Evolutionary conservation across 2,329 filamentous ascomycete species (phyloP).

Genomic region (Calonectria crousiana): DNA sequence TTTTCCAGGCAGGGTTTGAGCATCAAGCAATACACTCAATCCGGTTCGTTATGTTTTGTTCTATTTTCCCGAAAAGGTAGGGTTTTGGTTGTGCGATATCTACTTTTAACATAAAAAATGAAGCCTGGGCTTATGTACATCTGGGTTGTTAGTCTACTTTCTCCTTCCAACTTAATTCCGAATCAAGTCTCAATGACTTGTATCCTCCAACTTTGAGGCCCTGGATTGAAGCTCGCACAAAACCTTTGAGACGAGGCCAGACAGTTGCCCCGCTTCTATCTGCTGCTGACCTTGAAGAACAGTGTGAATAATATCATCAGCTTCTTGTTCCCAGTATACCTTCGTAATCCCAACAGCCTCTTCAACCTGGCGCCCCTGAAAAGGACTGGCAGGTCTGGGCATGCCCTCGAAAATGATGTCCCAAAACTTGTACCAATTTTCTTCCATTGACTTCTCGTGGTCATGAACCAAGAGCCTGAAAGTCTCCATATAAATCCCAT

Average conservation of each 20-base stretch:
- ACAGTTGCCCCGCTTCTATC: not conserved
- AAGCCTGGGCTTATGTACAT: not conserved
- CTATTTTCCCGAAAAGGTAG: not conserved
- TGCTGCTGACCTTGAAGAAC: not conserved
- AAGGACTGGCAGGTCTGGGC: not conserved
- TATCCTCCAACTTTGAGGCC: not conserved
- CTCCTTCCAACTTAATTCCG: not conserved
- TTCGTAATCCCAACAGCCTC: not conserved
- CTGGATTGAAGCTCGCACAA: not conserved
- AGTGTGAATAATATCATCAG: not conserved
- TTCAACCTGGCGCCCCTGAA: not conserved
- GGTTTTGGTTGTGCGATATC: too few relatives aligned
- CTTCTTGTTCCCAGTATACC: not conserved
- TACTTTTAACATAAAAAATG: too few relatives aligned
- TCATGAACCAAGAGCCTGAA: not conserved
- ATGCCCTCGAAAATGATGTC: not conserved
- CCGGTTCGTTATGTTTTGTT: not conserved
- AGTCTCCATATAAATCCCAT: not conserved
- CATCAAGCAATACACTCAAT: too few relatives aligned
- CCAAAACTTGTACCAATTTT: not conserved
- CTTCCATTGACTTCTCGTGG: too few relatives aligned
- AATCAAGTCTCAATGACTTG: not conserved
- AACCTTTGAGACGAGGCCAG: not conserved
- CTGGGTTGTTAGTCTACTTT: not conserved
- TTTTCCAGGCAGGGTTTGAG: too few relatives aligned